Evolutionary conservation across 1,139 yeast species (phyloP).

Genomic region (Magnusiomyces sp.): DNA sequence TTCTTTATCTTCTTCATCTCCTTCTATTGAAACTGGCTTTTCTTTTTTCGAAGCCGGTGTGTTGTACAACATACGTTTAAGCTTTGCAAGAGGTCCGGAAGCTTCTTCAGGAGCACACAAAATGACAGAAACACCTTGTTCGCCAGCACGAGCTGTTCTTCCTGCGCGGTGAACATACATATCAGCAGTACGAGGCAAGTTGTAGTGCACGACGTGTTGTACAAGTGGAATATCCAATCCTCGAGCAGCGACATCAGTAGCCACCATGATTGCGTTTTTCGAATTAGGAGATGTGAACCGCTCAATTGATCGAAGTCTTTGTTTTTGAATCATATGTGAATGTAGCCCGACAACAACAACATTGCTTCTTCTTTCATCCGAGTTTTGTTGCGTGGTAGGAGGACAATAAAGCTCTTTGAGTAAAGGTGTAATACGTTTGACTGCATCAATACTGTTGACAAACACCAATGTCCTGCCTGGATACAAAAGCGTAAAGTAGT

Average conservation of each 20-base stretch:
- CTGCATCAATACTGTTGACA: conserved; percentile 91
- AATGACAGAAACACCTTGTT: conserved; percentile 88
- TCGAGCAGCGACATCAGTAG: conserved; percentile 98
- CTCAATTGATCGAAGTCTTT: conserved; percentile 79
- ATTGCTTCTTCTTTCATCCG: too few species aligned
- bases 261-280: conserved; percentile 68
- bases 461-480: conserved; percentile 88
- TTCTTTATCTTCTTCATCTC: too few species aligned
- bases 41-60: too few species aligned
- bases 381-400: too few species aligned
- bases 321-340: conserved; percentile 92
- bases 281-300: conserved; percentile 37
- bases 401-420: conserved; percentile 62
- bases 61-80: conserved; percentile 51
- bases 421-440: conserved; percentile 72
- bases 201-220: conserved; percentile 93
- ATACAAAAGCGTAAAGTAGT: conserved; percentile 77
- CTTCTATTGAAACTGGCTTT: too few species aligned
- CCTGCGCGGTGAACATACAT: conserved; percentile 94
- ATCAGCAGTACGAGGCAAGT: conserved; percentile 90
- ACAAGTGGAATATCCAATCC: conserved; percentile 90
- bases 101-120: conserved; percentile 90
- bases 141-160: conserved; percentile 94
- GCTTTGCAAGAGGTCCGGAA: conserved; percentile 72
- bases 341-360: conserved; percentile 63